Percentiles rank a stretch among this genome's conserved stretches.
Evolutionary conservation across 306 rosid genomes (phyloP).

Genomic region (Corylus heterophylla): DNA sequence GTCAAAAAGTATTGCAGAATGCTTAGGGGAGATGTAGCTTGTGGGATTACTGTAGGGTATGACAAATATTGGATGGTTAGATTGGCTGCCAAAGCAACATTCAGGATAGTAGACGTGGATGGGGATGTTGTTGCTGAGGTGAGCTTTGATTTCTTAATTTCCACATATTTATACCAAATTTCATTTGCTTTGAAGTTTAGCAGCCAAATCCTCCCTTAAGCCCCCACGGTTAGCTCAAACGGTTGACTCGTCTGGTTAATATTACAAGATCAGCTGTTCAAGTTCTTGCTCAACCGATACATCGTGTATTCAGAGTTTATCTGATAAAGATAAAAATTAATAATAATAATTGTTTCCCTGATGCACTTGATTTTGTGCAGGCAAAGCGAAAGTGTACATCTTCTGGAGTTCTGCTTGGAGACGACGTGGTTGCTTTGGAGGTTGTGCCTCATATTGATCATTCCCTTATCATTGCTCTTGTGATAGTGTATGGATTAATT

Average conservation of each 20-base stretch:
- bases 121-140: conserved; percentile 78
- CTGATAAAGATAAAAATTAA: no score
- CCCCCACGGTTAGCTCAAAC: no score
- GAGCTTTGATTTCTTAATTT: not conserved
- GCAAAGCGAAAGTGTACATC: conserved; percentile 57
- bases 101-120: conserved; percentile 45
- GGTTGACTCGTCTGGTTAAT: no score
- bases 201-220: no score
- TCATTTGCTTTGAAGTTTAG: no score
- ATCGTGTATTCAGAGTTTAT: no score
- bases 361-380: conserved; percentile 37
- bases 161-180: not conserved
- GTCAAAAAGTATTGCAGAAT: conserved; percentile 49
- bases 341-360: not conserved
- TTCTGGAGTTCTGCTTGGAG: conserved; percentile 58
- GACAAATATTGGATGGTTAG: conserved; percentile 49
- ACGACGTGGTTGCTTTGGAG: conserved; percentile 65
- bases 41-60: conserved; percentile 55
- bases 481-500: conserved; percentile 63
- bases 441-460: conserved; percentile 51
- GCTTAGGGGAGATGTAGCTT: conserved; percentile 46
- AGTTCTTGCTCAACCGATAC: no score
- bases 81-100: conserved; percentile 43
- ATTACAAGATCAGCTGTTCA: no score
- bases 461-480: conserved; percentile 64